Conservation (phyloP, 2,329 filamentous ascomycete genomes). For the Ceratocystis eucalypticola region DNA sequence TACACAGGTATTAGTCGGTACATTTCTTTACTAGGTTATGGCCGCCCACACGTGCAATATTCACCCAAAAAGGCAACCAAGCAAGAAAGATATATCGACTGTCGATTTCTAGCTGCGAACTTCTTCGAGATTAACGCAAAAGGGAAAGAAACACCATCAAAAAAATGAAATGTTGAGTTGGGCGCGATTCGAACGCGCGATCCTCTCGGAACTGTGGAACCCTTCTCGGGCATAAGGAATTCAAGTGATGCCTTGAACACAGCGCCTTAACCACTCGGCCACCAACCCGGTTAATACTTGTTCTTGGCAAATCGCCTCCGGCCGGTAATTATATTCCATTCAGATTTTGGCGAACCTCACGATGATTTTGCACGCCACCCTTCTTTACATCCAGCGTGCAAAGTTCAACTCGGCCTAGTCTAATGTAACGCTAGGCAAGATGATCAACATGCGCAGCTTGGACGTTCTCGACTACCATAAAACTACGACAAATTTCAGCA, state of each 20-base stretch:
- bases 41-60: not conserved
- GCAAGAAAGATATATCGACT: not conserved
- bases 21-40: not conserved
- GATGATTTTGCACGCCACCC: not conserved
- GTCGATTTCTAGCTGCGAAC: not conserved
- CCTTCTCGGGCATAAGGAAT: constrained; percentile 19
- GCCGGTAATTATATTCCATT: not conserved
- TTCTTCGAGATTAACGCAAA: not conserved
- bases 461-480: no score
- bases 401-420: not conserved
- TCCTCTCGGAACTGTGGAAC: constrained; percentile 19
- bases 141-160: not conserved
- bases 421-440: not conserved
- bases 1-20: no score
- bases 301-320: not conserved
- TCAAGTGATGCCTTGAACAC: constrained; percentile 17
- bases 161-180: constrained; percentile 17
- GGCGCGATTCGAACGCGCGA: constrained; percentile 20
- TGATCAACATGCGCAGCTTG: not conserved
- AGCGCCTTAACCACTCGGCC: constrained; percentile 17
- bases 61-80: not conserved
- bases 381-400: not conserved
- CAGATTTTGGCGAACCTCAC: not conserved
- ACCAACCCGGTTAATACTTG: constrained; percentile 15
- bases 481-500: not conserved